Evolutionary conservation across 805 yeast species (phyloP), one percentile per base, ranked within the genome.

Genomic region (Maudiozyma barnettii): DNA sequence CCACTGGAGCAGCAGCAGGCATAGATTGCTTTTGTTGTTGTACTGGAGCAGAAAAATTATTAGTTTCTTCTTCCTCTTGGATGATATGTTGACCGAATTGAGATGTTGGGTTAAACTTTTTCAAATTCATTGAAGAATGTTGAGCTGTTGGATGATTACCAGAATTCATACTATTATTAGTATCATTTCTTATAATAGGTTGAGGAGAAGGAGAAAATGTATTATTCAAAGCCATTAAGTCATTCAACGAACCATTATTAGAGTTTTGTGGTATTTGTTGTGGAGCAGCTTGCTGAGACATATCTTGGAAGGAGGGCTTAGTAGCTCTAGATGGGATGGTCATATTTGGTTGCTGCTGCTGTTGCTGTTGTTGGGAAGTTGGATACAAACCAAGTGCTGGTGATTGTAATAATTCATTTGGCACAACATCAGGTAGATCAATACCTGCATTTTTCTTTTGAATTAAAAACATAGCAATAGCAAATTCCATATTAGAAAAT

Each of bases 401-500:
- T 14, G 69, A 58, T 39, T 62, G 64, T 43, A 79, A 59, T 55
- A 90, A 70, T 22, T 78, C 73, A 18, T 76, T 76, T 2, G 96
- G 96, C 20, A 89, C 78, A 13, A 81, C 75, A 49, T 78, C 78
- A 2, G 99, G 98, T 53, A 93, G 72, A 23, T 77, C 80, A 35
- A 71, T 72, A 18, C 98, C 98, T 2, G 84, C 75, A 49, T 90
- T 72, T 58, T 78, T 83, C 65, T 83, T 85, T 66, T 89, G 95
- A 8, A 93, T 93, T 54, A 93, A 75, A 61, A 82, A 91, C 87
- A 93, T 83, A 16, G 98, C 97, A 60, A 93, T 82, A 2, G 95
- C 81, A 64, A 93, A 93, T 64, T 93, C 99, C 53, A 78, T 73
- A 57, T 76, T 79, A 43, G 86, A 75, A 60, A 93, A 88, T 39